Evolutionary conservation across 257 asterid species (phyloP), one percentile per base, ranked within the genome.

Genomic region (Plantago major): DNA sequence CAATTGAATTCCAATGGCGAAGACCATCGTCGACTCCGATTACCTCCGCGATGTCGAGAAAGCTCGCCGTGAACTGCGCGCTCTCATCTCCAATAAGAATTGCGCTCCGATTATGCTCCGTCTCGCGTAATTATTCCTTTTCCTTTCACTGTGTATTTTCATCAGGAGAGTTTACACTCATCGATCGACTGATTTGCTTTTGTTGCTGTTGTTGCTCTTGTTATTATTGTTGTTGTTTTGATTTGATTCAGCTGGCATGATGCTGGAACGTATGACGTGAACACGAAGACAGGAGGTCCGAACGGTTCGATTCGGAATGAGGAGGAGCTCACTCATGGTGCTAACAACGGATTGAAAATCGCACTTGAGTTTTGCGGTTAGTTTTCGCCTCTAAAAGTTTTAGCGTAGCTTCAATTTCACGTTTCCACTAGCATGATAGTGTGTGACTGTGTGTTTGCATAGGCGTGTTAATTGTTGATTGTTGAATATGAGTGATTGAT

Each of bases 91-190:
- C 76, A 69, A 60, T 82, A 89, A 84, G 70, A 82, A 84, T 49
- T 92, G 98, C 66, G 98, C 98, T 0, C 97, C 97, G 15, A 86
- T 92, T 56, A 92, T 92, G 95, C 99, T 92, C 28, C 99, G 97
- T 64, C 70, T 92, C 84, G 99, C 99, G 97, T 92, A 86, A 50
- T 13, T 16, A 51, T 56, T 64, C 60, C 67, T 52, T 55, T 38
- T 19, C 30, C 7, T 40, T 10, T 7, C 47, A 51, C 12, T 51
- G 2, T 26, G 8, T 13, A 49, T 33, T 60, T 44, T 13, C 7
- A 9, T 54, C 26, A 22, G 1, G 26, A 22, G 26, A 17, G 56
- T 55, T 46, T 58, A 37, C 7, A 17, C 37, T 52, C 42, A 5
- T 71, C 9, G 43, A 12, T 37, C 45, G 42, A 18, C 9, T 66